Base-by-base conservation (phyloP, 768 basidiomycete species). In the Tulasnella sp. region DNA sequence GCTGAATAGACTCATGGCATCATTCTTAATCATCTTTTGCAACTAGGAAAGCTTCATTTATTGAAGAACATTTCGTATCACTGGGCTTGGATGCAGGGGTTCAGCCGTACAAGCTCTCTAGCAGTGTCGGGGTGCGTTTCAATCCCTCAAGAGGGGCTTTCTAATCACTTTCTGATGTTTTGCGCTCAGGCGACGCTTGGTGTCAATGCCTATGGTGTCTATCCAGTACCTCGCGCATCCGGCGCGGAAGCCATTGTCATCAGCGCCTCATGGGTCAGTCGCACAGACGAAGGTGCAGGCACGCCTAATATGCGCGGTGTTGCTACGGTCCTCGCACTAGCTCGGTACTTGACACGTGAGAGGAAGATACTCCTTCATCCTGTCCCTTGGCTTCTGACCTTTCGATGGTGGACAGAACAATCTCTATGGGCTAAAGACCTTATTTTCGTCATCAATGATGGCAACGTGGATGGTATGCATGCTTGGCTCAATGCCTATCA, bases 351-450 rank as follows among this genome's bases (percentile, higher is more conserved):
- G 41, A 91, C 90, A 83, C 85, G 96, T 97, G 73, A 67, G 85
- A 76, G 2, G 22, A 17, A 19, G 9, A 73, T 29, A 32, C 44
- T 14, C 65, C 34, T 66, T 69, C 72, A 32, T 17, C 26, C 1
- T 19, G 32, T 40, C 16, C 34, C 0, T 64, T 39, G 42, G 42
- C 67, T 52, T 19, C 71, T 29, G n/a, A n/a, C n/a, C n/a, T n/a
- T 2, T 16, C 32, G 37, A 35, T 19, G 7, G 39, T 69, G 5
- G 19, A 26, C 76, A 95, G 94, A 84, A 39, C 90, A 91, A 76
- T 92, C 94, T 26, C 84, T 94, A 41, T 99, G 97, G 96, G 91
- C 95, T 0, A 96, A 95, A 78, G 95, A 98, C 76, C 84, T 99
- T 71, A 81, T 98, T 19, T 90, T 98, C 73, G 87, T 99, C 34